A percentile compares a stretch with the other conserved stretches of the same genome.
Evolutionary conservation across 495 filamentous ascomycete species (phyloP).

Genomic region (Aspergillus saccharolyticus): DNA sequence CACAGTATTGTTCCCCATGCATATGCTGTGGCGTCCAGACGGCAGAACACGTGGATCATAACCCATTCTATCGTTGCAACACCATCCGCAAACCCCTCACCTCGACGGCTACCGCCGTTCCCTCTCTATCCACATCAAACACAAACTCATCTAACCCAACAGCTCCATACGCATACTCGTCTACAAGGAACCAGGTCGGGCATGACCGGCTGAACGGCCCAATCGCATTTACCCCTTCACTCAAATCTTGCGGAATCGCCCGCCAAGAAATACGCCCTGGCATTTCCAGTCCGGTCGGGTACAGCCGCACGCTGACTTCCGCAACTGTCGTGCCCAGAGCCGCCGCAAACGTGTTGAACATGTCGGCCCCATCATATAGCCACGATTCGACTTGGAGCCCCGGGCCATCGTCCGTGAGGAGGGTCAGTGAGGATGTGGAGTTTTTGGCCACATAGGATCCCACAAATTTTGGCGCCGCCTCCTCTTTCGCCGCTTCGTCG

Average conservation of each 20-base stretch:
- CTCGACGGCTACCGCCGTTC: background rate
- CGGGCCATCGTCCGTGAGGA: conserved; percentile 38
- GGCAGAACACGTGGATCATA: background rate
- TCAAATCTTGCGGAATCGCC: conserved; percentile 31
- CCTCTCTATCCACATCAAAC: conserved; percentile 23
- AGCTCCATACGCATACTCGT: conserved; percentile 27
- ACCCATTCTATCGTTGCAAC: background rate
- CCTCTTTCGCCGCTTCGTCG: conserved; percentile 40
- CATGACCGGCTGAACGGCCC: conserved; percentile 23
- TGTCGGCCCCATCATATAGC: conserved; percentile 36
- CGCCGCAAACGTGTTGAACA: conserved; percentile 25
- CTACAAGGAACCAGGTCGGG: conserved; percentile 25
- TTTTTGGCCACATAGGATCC: conserved; percentile 39
- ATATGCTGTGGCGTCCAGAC: background rate
- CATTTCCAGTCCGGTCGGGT: conserved; percentile 36
- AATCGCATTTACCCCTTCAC: conserved; percentile 12
- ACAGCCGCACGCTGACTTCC: conserved; percentile 36
- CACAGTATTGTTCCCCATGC: background rate
- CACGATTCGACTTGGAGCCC: conserved; percentile 38
- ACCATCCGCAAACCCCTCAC: background rate
- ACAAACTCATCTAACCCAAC: conserved; percentile 40
- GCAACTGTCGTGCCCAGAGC: conserved; percentile 6
- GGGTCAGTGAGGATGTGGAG: conserved; percentile 30
- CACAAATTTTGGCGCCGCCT: conserved; percentile 30
- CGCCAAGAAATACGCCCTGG: conserved; percentile 37